Base-by-base conservation (phyloP, 371 early-diverging fungal genomes). In the Neoconidiobolus thromboides region DNA sequence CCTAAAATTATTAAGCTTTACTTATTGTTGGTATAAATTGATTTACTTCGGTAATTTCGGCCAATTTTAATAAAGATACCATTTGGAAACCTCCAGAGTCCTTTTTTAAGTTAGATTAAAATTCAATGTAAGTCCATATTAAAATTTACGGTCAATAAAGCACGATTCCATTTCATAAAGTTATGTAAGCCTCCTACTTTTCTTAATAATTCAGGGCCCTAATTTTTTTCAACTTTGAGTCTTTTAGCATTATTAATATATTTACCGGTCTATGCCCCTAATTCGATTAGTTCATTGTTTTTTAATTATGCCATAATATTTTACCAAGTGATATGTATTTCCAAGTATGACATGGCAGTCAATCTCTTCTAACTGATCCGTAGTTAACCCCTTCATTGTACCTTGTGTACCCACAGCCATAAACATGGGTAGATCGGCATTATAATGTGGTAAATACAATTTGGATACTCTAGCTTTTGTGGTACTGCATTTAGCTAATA, bases 321-420 rank as follows among this genome's bases (percentile, higher is more conserved):
- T 65, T 76, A 81, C 91, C 67, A 89, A 74, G 58, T 89, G 89
- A 69, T 91, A 95, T 0, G 96, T 94, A 65, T 96, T 96, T 58
- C 86, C 83, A 49, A 96, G 76, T 68, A 96, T 89, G 58, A 93
- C 85, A 60, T 91, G 86, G 71, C 93, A 89, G 65, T 87, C 82
- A n/a, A 89, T 69, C 43, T 82, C 78, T 64, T 83, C 78, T 48
- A 92, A 66, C 63, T 91, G 92, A 26, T 82, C 65, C 9, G 82
- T 76, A 36, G 86, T 81, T 56, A 93, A 67, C 12, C 91, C 95
- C 67, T 95, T 95, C 73, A 96, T 77, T 9, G 91, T 82, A 15
- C 92, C 97, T 72, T 93, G 87, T 2, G 97, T 96, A n/a, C 91
- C 96, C 6, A 96, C 97, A 3, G 97, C 95, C 97, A 96, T 96